phyloP scores from a whole-genome alignment of 2,329 filamentous ascomycete species.

The Apiospora kogelbergensis region DNA sequence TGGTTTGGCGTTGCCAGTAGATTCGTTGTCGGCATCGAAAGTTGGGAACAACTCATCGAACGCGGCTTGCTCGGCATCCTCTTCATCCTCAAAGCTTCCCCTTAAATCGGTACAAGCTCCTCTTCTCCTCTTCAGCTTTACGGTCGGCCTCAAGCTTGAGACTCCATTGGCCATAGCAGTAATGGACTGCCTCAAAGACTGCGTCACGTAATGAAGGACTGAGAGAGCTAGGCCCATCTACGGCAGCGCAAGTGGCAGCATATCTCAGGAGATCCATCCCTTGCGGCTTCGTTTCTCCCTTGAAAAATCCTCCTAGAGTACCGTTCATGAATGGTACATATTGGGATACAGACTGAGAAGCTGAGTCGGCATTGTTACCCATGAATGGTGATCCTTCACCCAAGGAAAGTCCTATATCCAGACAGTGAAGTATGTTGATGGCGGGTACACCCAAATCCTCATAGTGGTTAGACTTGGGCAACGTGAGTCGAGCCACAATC shows the following conservation, averaged over 20 bases:
- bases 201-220: slow-evolving; percentile 45
- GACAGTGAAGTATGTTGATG: slow-evolving; percentile 74
- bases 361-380: slow-evolving; percentile 17
- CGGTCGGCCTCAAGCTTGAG: slow-evolving; percentile 74
- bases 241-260: slow-evolving; percentile 42
- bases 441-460: slow-evolving; percentile 81
- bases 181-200: slow-evolving; percentile 67
- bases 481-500: slow-evolving; percentile 67
- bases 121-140: slow-evolving; percentile 69
- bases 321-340: slow-evolving; percentile 60
- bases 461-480: slow-evolving; percentile 70
- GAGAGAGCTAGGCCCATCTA: slow-evolving; percentile 48
- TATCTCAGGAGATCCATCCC: slow-evolving; percentile 52
- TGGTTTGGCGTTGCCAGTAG: slow-evolving; percentile 26
- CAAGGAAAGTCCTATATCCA: slow-evolving; percentile 74
- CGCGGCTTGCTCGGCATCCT: slow-evolving; percentile 72
- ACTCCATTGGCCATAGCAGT: slow-evolving; percentile 79
- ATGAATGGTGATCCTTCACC: slow-evolving; percentile 44
- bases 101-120: slow-evolving; percentile 79
- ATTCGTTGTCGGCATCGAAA: slow-evolving; percentile 54
- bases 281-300: slow-evolving; percentile 25
- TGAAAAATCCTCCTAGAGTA: slow-evolving; percentile 27
- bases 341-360: slow-evolving; percentile 38
- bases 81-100: slow-evolving; percentile 77
- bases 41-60: slow-evolving; percentile 81